These are phyloP conservation scores for Hypoxylon rickii DNA, from an alignment of 495 filamentous ascomycete species.

Conservation along the genomic window DNA sequence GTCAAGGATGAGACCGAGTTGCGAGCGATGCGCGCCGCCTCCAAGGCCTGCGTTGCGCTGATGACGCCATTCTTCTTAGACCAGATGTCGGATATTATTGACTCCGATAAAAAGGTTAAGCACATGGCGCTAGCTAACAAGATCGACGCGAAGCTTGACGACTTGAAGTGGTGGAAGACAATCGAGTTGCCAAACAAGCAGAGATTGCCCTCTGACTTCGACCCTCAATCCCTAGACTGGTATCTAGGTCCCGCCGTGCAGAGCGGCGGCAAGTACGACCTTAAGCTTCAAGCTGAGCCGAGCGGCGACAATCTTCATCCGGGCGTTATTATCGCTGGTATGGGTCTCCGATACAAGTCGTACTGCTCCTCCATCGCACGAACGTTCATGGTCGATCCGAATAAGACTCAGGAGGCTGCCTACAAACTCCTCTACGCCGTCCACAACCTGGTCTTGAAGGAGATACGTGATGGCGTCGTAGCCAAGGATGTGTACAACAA, in stretches of 20 bases:
- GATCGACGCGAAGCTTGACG: constrained; percentile 88
- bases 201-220: constrained; percentile 84
- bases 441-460: constrained; percentile 84
- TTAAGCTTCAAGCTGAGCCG: constrained; percentile 73
- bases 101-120: constrained; percentile 94
- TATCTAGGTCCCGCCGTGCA: constrained; percentile 88
- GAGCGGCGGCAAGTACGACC: constrained; percentile 92
- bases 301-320: constrained; percentile 87
- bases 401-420: constrained; percentile 88
- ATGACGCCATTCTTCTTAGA: constrained; percentile 95
- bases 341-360: constrained; percentile 91
- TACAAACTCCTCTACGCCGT: constrained; percentile 90
- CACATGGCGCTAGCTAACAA: constrained; percentile 82
- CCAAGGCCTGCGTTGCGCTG: constrained; percentile 86
- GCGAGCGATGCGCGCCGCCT: constrained; percentile 90
- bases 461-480: constrained; percentile 82
- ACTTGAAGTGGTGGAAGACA: constrained; percentile 86
- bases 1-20: constrained; percentile 96
- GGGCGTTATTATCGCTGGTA: constrained; percentile 87
- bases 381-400: constrained; percentile 96
- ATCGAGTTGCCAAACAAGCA: constrained; percentile 67
- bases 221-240: constrained; percentile 92
- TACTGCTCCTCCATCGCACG: constrained; percentile 89
- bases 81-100: constrained; percentile 93
- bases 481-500: constrained; percentile 93